Evolutionary conservation across 495 filamentous ascomycete species (phyloP).

Genomic region (Talaromyces adpressus): DNA sequence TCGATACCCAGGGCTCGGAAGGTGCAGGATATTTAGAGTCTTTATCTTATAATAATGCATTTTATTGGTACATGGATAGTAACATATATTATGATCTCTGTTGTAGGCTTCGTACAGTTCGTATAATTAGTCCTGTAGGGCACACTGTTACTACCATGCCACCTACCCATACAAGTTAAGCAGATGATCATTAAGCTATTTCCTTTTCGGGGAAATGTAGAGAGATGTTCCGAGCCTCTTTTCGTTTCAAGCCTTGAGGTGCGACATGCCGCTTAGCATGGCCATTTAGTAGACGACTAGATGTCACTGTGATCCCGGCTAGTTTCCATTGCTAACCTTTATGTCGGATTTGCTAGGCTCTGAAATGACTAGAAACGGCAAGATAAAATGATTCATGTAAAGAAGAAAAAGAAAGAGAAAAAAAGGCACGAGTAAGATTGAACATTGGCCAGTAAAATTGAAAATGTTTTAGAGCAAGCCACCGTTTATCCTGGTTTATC

Average conservation of each 20-base stretch:
- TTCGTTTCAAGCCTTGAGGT: neutral
- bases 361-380: neutral
- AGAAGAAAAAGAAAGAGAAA: neutral
- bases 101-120: neutral
- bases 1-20: neutral
- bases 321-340: neutral
- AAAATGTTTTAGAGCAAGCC: neutral
- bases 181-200: neutral
- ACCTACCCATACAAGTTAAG: neutral
- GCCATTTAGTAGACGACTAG: neutral
- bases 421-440: neutral
- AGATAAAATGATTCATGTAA: neutral
- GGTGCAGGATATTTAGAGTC: conserved; percentile 3
- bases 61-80: neutral
- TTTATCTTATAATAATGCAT: neutral
- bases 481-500: neutral
- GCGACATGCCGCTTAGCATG: neutral
- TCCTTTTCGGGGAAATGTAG: neutral
- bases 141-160: neutral
- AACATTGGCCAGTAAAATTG: neutral
- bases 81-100: neutral
- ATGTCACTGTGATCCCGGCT: neutral
- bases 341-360: neutral
- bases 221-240: neutral
- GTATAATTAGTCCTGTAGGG: neutral